Evolutionary conservation across 1,139 yeast species (phyloP), one percentile per base, ranked within the genome.

Genomic region (Suhomyces taliae): DNA sequence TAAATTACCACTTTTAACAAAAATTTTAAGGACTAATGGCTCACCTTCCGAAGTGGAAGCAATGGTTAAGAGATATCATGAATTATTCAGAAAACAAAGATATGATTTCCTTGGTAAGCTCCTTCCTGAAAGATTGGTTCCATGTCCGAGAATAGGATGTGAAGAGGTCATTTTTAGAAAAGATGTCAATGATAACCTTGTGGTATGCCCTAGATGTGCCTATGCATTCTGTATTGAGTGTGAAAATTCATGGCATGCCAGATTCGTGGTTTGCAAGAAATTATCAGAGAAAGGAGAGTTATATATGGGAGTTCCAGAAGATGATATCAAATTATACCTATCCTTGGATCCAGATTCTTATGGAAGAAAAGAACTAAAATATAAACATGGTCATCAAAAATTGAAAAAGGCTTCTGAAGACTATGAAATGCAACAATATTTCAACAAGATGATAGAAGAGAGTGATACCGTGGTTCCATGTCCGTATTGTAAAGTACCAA

Each of bases 191-290:
- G 82, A 79, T 12, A 65, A 74, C n/a, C 64, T 85, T 50, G 74
- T 82, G 8, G 70, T 77, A 14, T 85, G 91, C 54, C 66, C 73
- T 0, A 54, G 60, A 8, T 85, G 90, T 59, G 62, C 67, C 11
- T 72, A 77, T 56, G 85, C 87, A 2, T 85, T 82, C 56, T 85
- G 90, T 58, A 71, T 72, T 51, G 73, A 72, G 34, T 85, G 90
- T 60, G 64, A 72, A 11, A 82, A 79, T 52, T 80, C 87, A 2
- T 84, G 87, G 85, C 91, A 85, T 62, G 87, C 88, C 2, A 65
- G 75, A 15, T 74, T 69, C 47, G 76, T 78, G 45, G 56, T 62
- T 27, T 82, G 87, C 57, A 70, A 72, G 12, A 62, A 57, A 37
- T 62, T 61, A 8, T 39, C 49, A 1, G 49, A 40, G 36, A 62